Evolutionary conservation across 2,329 filamentous ascomycete genomes (phyloP).

Genomic region (Talaromyces sp.): DNA sequence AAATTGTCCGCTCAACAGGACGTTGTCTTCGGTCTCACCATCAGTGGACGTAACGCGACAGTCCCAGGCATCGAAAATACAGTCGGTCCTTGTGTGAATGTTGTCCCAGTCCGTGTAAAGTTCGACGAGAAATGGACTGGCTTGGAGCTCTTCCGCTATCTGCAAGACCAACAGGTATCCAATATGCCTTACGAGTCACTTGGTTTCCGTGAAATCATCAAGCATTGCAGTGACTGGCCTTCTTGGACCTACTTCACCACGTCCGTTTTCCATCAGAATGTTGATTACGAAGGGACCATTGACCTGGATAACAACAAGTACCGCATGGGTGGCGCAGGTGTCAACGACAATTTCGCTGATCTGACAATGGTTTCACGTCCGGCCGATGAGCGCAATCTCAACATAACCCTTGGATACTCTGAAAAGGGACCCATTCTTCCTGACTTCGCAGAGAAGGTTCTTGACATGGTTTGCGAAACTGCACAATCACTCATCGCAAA

Average conservation of each 20-base stretch:
- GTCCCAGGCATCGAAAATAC: slow-evolving; percentile 59
- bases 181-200: slow-evolving; percentile 60
- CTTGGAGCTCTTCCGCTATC: slow-evolving; percentile 54
- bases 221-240: slow-evolving; percentile 46
- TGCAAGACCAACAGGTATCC: slow-evolving; percentile 62
- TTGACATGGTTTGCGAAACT: slow-evolving; percentile 46
- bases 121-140: slow-evolving; percentile 57
- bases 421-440: slow-evolving; percentile 38
- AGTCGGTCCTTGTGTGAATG: slow-evolving; percentile 68
- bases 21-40: slow-evolving; percentile 68
- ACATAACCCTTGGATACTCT: slow-evolving; percentile 43
- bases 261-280: slow-evolving; percentile 44
- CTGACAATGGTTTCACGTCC: slow-evolving; percentile 44
- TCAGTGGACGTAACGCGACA: slow-evolving; percentile 65
- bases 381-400: slow-evolving; percentile 34
- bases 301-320: slow-evolving; percentile 43
- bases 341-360: slow-evolving; percentile 45
- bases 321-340: slow-evolving; percentile 42
- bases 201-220: slow-evolving; percentile 58
- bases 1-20: slow-evolving; percentile 56
- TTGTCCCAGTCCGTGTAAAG: slow-evolving; percentile 64
- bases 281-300: slow-evolving; percentile 39
- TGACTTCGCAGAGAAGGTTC: slow-evolving; percentile 37
- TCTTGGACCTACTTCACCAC: slow-evolving; percentile 46
- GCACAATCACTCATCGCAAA: slow-evolving; percentile 40